A percentile compares a stretch with the other conserved stretches of the same genome.
These are phyloP conservation scores for Chaetomiaceae sp. DNA, from an alignment of 2,329 filamentous ascomycete species.

Conservation along the genomic window DNA sequence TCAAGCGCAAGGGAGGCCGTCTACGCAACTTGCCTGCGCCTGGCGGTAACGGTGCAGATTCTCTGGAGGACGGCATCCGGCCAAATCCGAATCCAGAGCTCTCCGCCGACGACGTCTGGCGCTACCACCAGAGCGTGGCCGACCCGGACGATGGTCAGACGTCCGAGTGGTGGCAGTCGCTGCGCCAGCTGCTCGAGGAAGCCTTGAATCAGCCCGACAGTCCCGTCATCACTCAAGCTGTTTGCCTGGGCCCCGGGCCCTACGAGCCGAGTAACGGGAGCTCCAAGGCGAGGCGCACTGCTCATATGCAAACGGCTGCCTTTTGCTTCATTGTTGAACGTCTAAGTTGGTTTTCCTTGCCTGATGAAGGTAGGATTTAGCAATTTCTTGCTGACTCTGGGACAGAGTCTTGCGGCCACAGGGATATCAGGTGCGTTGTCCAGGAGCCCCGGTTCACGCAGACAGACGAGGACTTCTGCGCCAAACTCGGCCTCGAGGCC, in stretches of 20 bases:
- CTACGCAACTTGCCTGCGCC: conserved; percentile 14
- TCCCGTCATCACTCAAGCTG: conserved; percentile 34
- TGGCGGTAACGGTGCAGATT: neutral
- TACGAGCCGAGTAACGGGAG: conserved; percentile 46
- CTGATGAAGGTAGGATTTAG: neutral
- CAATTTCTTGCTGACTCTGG: conserved; percentile 2
- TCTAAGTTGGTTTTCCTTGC: conserved; percentile 32
- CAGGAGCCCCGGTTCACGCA: conserved; percentile 50
- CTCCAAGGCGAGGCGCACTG: conserved; percentile 39
- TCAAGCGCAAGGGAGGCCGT: conserved; percentile 20
- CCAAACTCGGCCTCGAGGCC: conserved; percentile 46
- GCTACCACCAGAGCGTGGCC: conserved; percentile 22
- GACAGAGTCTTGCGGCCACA: conserved; percentile 21
- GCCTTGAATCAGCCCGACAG: conserved; percentile 17
- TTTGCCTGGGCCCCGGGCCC: conserved; percentile 51
- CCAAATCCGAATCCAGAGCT: conserved; percentile 23
- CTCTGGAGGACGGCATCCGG: conserved; percentile 5
- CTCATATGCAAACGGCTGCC: conserved; percentile 48
- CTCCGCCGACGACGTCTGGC: conserved; percentile 20
- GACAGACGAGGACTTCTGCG: conserved; percentile 46
- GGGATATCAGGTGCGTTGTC: conserved; percentile 40
- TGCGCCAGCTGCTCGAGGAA: conserved; percentile 31
- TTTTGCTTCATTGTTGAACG: conserved; percentile 43
- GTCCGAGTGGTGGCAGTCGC: conserved; percentile 26
- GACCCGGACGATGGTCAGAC: conserved; percentile 19